Evolutionary conservation across 2,329 filamentous ascomycete species (phyloP), one percentile per base, ranked within the genome.

Genomic region (Periconia sp.): DNA sequence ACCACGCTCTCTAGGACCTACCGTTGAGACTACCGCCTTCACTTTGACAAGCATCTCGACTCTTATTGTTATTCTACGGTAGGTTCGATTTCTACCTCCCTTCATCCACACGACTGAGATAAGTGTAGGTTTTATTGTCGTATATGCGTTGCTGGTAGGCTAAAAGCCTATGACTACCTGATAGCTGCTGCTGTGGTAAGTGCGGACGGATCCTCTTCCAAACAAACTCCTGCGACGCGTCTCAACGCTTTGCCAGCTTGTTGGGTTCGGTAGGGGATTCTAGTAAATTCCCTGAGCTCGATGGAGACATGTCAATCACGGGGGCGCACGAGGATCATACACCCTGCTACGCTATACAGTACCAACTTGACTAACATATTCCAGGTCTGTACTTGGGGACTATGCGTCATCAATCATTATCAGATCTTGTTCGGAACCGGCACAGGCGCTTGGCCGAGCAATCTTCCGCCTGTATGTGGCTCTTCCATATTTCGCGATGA

Each of bases 331-430:
- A n/a, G n/a, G n/a, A n/a, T n/a, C n/a, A n/a, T n/a, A n/a, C n/a
- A n/a, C n/a, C n/a, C n/a, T n/a, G n/a, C n/a, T n/a, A n/a, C n/a
- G n/a, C n/a, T n/a, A n/a, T n/a, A n/a, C n/a, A n/a, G n/a, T n/a
- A n/a, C n/a, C n/a, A n/a, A 19, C 40, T 29, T 17, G 13, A 13
- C 32, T 31, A 18, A 35, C 17, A 13, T 26, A n/a, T 13, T 5
- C 9, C 18, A 59, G 59, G 23, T 64, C 7, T 54, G 38, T 21
- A 62, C 60, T 6, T 66, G 61, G 63, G 61, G 46, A 5, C 37
- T 64, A 7, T 62, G 57, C 23, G 52, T 54, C 6, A 54, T 57
- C 37, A 66, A 64, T 29, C 46, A 57, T 32, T 66, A 51, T 30
- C 63, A 66, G 34, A 16, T 63, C 0, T n/a, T 44, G 1, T 63